Base-by-base conservation (phyloP, 2,329 filamentous ascomycete species). In the Clarireedia homoeocarpa region DNA sequence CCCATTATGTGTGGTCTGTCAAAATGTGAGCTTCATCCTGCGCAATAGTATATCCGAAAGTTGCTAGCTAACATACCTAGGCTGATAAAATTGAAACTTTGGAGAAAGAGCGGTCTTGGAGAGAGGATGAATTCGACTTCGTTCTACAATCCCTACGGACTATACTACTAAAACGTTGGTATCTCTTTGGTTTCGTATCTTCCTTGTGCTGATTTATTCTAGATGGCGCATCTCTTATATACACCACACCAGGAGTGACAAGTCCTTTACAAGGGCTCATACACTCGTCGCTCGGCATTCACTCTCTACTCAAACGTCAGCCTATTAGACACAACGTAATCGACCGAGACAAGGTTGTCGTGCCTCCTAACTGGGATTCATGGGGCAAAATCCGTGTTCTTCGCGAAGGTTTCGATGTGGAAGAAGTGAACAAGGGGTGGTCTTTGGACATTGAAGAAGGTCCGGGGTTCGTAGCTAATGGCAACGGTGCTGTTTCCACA, bases 341-440 rank as follows among this genome's bases (percentile, higher is more conserved):
- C 62, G 94, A 94, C 73, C 82, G 92, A 58, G 91, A 96, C 71
- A 95, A 95, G 77, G 91, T 99, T 54, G 79, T 96, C 5, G 88
- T 99, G 0, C 92, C 92, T 1, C 88, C 91, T 15, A 96, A 96
- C 70, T 99, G 94, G 94, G 94, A 99, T 71, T 96, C 91, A 0
- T 96, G 91, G 89, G 91, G 91, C 58, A 99, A 97, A 73, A 96
- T 99, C 58, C 82, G 92, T 44, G 90, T 97, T 46, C 77, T 97
- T 27, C 83, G 90, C 53, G 94, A 96, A 68, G 89, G 86, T 0
- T 97, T 97, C 65, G 90, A 97, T 63, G 89, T 95, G 23, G 94
- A 99, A 74, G 81, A 82, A 14, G 79, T 95, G 45, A 94, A 89
- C 65, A 81, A 84, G 57, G 88, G 85, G 50, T 99, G 94, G 94